Evolutionary conservation across 345 rosid genomes (phyloP), one percentile per base, ranked within the genome.

Genomic region (Gossypium stocksii): DNA sequence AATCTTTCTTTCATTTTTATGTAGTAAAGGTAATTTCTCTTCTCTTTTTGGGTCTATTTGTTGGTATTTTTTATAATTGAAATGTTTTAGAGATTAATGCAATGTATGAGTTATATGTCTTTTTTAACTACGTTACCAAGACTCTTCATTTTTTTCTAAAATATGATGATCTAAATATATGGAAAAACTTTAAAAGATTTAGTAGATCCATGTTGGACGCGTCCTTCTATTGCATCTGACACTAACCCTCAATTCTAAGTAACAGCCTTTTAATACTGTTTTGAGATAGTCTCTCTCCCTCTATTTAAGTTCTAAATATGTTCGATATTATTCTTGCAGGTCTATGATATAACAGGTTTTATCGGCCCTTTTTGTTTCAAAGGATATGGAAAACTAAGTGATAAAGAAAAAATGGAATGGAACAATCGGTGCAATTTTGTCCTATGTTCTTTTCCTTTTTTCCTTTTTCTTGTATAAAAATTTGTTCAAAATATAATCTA

Each of bases 331-430:
- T 64, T 38, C 65, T 67, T 82, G 81, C 78, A 93, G 98, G 91
- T 89, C 62, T 93, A 93, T 75, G 77, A 86, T 56, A 73, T 89
- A 76, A 91, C 92, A 66, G 90, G 83, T 81, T 71, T 71, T 69
- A 61, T 86, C 60, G 88, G 94, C 75, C 56, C 23, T 61, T 70
- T 81, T 71, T 82, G 83, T 80, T 93, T 89, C 63, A 74, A 74
- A 76, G 86, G 82, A 63, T 93, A 89, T 75, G 72, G 76, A 23
- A 89, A 87, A 63, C 93, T 93, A 69, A 80, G 78, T 70, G 51
- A 61, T 56, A 78, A 79, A 74, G 76, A 88, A 79, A 83, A 79
- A 86, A 71, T 89, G 82, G 98, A 91, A 87, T 89, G 98, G 98
- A 89, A 89, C 78, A 93, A 93, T 77, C 71, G 98, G 97, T 93